Evolutionary conservation across 306 rosid species (phyloP).

Genomic region (Aeschynomene evenia): DNA sequence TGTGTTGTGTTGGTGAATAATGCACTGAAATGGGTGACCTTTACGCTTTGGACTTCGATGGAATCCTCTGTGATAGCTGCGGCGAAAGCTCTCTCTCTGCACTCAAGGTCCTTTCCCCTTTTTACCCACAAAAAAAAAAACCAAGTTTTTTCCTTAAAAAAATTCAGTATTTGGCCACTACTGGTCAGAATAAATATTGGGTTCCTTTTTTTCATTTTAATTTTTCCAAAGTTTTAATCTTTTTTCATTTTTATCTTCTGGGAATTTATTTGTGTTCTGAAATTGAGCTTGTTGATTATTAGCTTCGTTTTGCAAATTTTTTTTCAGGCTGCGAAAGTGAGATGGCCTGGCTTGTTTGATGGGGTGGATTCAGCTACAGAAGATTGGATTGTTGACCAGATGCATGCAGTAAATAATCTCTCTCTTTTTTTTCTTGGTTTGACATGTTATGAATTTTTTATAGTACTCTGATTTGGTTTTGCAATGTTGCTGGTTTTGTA

Average conservation of each 20-base stretch:
- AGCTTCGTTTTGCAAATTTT: conserved; percentile 15
- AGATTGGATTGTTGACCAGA: conserved; percentile 77
- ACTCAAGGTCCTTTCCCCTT: conserved; percentile 54
- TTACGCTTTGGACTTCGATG: conserved; percentile 92
- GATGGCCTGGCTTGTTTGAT: conserved; percentile 74
- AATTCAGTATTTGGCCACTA: background rate
- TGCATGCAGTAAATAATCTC: conserved; percentile 57
- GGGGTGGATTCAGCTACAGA: conserved; percentile 60
- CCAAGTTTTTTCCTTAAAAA: too few species aligned
- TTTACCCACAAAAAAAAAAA: background rate
- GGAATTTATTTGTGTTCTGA: background rate
- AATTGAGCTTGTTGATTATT: conserved; percentile 9
- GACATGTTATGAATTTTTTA: conserved; percentile 13
- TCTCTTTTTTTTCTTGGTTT: background rate
- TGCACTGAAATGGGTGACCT: conserved; percentile 65
- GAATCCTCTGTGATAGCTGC: conserved; percentile 88
- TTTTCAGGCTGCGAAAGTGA: conserved; percentile 77
- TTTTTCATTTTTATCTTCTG: background rate
- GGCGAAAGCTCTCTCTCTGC: conserved; percentile 94
- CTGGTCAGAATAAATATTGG: background rate
- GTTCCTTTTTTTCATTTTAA: background rate
- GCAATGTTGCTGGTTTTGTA: background rate
- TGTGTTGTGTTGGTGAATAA: too few species aligned
- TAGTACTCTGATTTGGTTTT: background rate
- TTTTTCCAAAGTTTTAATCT: background rate